These are phyloP conservation scores for Lecanoromycetidae sp. DNA, from an alignment of 2,329 filamentous ascomycete genomes.

Conservation along the genomic window DNA sequence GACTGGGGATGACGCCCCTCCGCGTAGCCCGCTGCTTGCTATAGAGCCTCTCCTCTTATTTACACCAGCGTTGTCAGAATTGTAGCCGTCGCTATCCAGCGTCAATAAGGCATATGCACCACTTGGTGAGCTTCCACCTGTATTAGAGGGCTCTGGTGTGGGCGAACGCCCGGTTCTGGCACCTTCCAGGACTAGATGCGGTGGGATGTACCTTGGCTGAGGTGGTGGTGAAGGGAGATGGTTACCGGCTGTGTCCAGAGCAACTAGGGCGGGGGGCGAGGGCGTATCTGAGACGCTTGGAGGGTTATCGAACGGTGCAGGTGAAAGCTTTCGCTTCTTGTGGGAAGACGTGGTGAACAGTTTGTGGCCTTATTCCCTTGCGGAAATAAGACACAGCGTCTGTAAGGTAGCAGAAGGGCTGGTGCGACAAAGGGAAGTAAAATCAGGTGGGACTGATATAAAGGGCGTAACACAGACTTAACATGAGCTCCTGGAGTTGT, in stretches of 20 bases:
- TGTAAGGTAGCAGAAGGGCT: not conserved
- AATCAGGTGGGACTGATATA: too few relatives aligned
- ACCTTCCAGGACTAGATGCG: slow-evolving; percentile 43
- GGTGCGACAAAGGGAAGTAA: not conserved
- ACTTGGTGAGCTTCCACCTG: slow-evolving; percentile 36
- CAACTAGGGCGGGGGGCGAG: slow-evolving; percentile 1
- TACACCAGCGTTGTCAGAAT: slow-evolving; percentile 29
- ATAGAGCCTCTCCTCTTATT: slow-evolving; percentile 18
- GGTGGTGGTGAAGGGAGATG: slow-evolving; percentile 22
- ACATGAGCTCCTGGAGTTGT: too few relatives aligned
- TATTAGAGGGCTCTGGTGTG: slow-evolving; percentile 24
- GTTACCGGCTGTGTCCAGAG: not conserved
- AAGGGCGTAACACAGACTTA: too few relatives aligned
- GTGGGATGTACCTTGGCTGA: slow-evolving; percentile 39
- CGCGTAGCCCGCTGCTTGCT: slow-evolving; percentile 17
- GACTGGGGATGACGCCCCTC: slow-evolving; percentile 18
- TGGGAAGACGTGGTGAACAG: slow-evolving; percentile 39
- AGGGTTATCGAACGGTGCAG: slow-evolving; percentile 20
- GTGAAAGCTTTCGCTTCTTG: slow-evolving; percentile 38
- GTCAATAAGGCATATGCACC: slow-evolving; percentile 42
- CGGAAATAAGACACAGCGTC: slow-evolving; percentile 20
- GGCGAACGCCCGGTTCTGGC: slow-evolving; percentile 26
- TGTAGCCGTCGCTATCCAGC: slow-evolving; percentile 36
- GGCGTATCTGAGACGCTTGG: slow-evolving; percentile 6
- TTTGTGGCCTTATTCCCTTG: slow-evolving; percentile 25